Evolutionary conservation across 78 protist genomes (phyloP).

Genomic region (Protostelium mycophagum): DNA sequence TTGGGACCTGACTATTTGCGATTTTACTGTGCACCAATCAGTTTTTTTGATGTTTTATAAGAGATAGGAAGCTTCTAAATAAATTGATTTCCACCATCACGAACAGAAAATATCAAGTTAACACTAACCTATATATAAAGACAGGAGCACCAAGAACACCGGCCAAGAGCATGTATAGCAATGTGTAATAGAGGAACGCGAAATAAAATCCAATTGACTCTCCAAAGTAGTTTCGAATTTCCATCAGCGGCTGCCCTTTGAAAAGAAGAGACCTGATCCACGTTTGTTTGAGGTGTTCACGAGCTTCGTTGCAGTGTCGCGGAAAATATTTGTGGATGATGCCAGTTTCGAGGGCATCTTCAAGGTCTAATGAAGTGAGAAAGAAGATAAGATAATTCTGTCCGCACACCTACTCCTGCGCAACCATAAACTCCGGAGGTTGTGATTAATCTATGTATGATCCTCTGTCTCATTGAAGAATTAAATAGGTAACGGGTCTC

Average conservation of each 20-base stretch:
- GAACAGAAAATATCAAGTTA: too few relatives aligned
- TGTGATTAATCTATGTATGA: background rate
- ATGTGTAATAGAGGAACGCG: background rate
- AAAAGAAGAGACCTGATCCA: background rate
- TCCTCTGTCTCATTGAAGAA: background rate
- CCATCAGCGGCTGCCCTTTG: background rate
- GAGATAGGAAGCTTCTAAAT: too few relatives aligned
- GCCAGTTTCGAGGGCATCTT: background rate
- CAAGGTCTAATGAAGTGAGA: too few relatives aligned
- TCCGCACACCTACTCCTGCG: too few relatives aligned
- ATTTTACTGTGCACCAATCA: background rate
- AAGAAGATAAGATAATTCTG: too few relatives aligned
- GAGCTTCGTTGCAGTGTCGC: background rate
- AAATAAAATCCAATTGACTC: background rate
- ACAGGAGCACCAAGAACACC: background rate
- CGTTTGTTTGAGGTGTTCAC: background rate
- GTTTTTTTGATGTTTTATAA: too few relatives aligned
- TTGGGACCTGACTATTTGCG: background rate
- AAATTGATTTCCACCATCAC: too few relatives aligned
- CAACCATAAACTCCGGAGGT: background rate
- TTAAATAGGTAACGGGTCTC: background rate
- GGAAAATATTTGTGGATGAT: background rate
- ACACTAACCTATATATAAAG: background rate
- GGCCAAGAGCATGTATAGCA: background rate
- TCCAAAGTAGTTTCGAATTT: background rate